Evolutionary conservation across 441 rosid genomes (phyloP).

Genomic region (Adansonia rubrostipa): DNA sequence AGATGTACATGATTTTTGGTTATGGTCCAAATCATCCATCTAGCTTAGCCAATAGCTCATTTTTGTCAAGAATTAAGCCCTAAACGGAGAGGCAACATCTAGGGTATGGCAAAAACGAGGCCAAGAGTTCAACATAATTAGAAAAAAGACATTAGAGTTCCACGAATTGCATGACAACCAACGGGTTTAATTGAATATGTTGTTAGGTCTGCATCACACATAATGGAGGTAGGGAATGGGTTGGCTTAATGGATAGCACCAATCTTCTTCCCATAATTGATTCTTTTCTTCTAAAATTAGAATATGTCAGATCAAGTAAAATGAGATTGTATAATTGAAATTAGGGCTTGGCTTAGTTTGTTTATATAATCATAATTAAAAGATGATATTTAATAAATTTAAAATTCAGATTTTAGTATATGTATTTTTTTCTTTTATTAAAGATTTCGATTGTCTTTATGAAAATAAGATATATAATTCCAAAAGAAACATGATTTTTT

Average conservation of each 20-base stretch:
- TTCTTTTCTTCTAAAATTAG: background rate
- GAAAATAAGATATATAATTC: background rate
- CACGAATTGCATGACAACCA: background rate
- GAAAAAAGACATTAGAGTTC: background rate
- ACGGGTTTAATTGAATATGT: background rate
- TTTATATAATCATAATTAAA: background rate
- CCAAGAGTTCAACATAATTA: constrained; percentile 1
- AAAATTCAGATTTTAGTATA: no score
- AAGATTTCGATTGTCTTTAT: no score
- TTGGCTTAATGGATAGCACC: constrained; percentile 2
- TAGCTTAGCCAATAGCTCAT: background rate
- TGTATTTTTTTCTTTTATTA: no score
- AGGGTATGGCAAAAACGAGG: background rate
- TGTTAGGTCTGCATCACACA: constrained; percentile 5
- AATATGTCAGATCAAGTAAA: constrained; percentile 13
- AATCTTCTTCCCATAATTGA: background rate
- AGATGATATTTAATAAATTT: no score
- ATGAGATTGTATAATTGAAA: background rate
- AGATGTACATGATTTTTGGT: background rate
- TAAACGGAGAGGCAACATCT: background rate
- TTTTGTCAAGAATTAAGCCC: background rate
- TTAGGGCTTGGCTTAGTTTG: no score
- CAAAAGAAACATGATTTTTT: background rate
- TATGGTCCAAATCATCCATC: constrained; percentile 13
- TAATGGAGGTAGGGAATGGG: constrained; percentile 7